A percentile compares a stretch with the other conserved stretches of the same genome.
Evolutionary conservation across 2,329 filamentous ascomycete genomes (phyloP).

Genomic region (Ceratocystis huliohia): DNA sequence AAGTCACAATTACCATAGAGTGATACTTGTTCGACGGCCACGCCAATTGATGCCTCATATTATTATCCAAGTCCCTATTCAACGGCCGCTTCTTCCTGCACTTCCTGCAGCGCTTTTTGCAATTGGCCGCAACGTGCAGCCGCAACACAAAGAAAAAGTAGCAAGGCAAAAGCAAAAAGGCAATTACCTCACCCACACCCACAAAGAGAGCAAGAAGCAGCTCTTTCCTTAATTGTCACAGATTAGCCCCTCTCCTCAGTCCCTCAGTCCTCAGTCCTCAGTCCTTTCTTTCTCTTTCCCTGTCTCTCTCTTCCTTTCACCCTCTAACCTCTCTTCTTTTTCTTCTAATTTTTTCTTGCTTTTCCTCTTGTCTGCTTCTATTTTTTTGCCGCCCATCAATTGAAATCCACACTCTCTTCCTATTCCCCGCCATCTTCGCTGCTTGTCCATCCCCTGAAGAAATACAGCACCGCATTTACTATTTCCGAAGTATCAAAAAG

Average conservation of each 20-base stretch:
- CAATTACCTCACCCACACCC: conserved; percentile 12
- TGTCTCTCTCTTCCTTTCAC: neutral
- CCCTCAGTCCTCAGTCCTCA: conserved; percentile 3
- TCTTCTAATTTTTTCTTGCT: neutral
- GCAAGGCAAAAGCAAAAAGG: neutral
- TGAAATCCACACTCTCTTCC: neutral
- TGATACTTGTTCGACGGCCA: neutral
- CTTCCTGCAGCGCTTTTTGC: neutral
- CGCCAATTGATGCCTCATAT: neutral
- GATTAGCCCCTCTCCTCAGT: conserved; percentile 12
- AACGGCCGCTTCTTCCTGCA: neutral
- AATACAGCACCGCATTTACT: neutral
- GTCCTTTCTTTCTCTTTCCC: neutral
- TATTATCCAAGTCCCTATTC: neutral
- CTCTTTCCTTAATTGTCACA: conserved; percentile 18
- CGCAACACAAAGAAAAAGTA: neutral
- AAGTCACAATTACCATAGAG: neutral
- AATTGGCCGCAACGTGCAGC: conserved; percentile 1
- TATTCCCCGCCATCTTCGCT: neutral
- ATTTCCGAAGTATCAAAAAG: neutral
- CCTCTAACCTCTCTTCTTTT: neutral
- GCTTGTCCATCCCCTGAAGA: neutral
- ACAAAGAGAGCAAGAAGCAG: conserved; percentile 9
- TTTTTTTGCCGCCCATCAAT: neutral
- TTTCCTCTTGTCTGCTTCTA: neutral